These are phyloP conservation scores for Aspergillus neoniger DNA, from an alignment of 2,329 filamentous ascomycete genomes.

Conservation along the genomic window DNA sequence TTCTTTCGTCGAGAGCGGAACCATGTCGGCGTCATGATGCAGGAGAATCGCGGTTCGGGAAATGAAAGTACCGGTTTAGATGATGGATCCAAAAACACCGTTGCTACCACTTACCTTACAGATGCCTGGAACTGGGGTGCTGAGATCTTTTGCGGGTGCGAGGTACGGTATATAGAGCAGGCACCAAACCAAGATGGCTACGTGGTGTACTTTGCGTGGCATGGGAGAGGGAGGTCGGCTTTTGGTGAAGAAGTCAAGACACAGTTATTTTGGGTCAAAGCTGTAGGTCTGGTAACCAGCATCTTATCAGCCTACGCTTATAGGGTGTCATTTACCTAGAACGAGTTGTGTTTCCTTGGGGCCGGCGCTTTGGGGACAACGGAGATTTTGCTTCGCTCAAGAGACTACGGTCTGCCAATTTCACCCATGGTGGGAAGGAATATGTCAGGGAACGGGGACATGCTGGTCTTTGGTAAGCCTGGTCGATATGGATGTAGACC, in stretches of 20 bases:
- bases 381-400: conserved; percentile 65
- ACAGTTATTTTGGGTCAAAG: conserved; percentile 68
- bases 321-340: conserved; percentile 25
- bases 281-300: conserved; percentile 25
- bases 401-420: conserved; percentile 58
- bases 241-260: conserved; percentile 58
- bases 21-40: conserved; percentile 65
- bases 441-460: conserved; percentile 5
- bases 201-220: conserved; percentile 66
- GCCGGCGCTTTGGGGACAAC: conserved; percentile 67
- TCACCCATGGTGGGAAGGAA: conserved; percentile 56
- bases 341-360: conserved; percentile 66
- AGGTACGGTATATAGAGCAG: conserved; percentile 64
- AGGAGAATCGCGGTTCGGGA: neutral
- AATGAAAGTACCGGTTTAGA: conserved; percentile 59
- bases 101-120: conserved; percentile 62
- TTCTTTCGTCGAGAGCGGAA: conserved; percentile 64
- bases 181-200: conserved; percentile 56
- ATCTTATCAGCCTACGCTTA: neutral
- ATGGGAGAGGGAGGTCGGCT: conserved; percentile 57
- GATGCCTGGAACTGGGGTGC: conserved; percentile 74
- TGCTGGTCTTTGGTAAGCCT: conserved; percentile 5
- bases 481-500: conserved; percentile 24
- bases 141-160: conserved; percentile 69
- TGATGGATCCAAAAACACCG: conserved; percentile 64